Evolutionary conservation across 192 early-diverging fungal species (phyloP).

Genomic region (Chytriomyces sp.): DNA sequence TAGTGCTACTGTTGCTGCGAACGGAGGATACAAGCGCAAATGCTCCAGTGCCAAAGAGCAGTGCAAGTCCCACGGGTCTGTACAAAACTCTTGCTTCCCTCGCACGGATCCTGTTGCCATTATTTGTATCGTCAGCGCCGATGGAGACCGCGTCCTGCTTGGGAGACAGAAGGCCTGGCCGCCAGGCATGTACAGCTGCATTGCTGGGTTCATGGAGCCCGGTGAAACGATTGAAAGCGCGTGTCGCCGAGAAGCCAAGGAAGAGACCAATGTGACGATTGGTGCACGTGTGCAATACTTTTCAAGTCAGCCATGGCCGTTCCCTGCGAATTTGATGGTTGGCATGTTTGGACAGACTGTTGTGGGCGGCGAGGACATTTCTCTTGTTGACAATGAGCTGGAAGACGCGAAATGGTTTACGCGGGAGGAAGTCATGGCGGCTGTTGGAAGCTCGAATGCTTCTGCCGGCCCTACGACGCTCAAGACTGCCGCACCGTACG

Average conservation of each 20-base stretch:
- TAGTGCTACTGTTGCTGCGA: conserved; percentile 12
- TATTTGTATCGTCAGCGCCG: conserved; percentile 39
- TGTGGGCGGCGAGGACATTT: conserved; percentile 28
- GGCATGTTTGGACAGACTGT: conserved; percentile 49
- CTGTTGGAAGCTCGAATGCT: conserved; percentile 3
- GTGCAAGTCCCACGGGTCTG: conserved; percentile 35
- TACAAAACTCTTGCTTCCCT: conserved; percentile 53
- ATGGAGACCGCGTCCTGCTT: conserved; percentile 48
- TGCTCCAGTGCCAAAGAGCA: conserved; percentile 30
- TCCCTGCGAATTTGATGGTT: conserved; percentile 62
- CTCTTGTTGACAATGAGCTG: conserved; percentile 43
- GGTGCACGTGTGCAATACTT: conserved; percentile 51
- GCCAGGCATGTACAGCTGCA: conserved; percentile 48
- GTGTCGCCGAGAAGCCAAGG: conserved; percentile 52
- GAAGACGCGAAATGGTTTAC: conserved; percentile 61
- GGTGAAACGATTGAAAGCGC: conserved; percentile 58
- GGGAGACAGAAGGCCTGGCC: conserved; percentile 58
- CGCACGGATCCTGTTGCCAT: conserved; percentile 67
- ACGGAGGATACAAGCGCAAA: conserved; percentile 46
- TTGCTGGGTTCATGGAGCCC: conserved; percentile 56
- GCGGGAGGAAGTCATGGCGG: conserved; percentile 38
- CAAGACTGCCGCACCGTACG: conserved; percentile 16
- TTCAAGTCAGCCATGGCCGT: conserved; percentile 67
- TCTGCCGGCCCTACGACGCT: neutral
- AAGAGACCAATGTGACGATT: conserved; percentile 58